Evolutionary conservation across 1,284 basidiomycete genomes (phyloP), one percentile per base, ranked within the genome.

Genomic region (Ganoderma leucocontextum): DNA sequence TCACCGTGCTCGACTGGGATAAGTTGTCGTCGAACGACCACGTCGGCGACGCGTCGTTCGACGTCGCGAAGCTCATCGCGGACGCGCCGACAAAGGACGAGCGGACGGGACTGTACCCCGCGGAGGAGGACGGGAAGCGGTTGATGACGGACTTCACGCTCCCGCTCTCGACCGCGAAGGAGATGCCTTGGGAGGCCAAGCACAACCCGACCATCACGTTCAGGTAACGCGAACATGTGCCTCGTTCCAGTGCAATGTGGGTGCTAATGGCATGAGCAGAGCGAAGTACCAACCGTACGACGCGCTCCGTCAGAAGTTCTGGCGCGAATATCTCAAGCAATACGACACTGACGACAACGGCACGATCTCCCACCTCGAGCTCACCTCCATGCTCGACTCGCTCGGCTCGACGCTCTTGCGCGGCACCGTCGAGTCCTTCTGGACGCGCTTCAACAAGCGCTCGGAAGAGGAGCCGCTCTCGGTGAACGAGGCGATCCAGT

Each of bases 281-380:
- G 97, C 97, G 33, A 97, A 94, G 79, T 99, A 96, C 77, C 95
- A 97, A 76, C 96, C 97, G 0, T 99, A 99, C 78, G 94, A 92
- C 71, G 93, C 94, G 15, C 87, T 97, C 6, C 92, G 95, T 4
- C 95, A 96, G 78, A 89, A 88, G 0, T 98, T 99, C 85, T 98
- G 96, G 97, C 84, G 91, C 1, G 92, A 95, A 73, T 96, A 96
- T 77, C 87, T 97, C 47, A 88, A 89, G 69, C 93, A 98, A 74
- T 99, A 98, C 80, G 97, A 99, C 75, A 87, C 91, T 0, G 96
- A 97, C 79, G 95, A 97, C 70, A 93, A 90, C 0, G 83, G 84
- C n/a, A 81, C 86, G 0, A 82, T 97, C 49, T 97, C 95, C 0
- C 90, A 91, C 70, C 83, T 97, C 64, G 97, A 99, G 80, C 85